A percentile compares a stretch with the other conserved stretches of the same genome.
Evolutionary conservation across 805 yeast genomes (phyloP).

Genomic region (Pichia insulana): DNA sequence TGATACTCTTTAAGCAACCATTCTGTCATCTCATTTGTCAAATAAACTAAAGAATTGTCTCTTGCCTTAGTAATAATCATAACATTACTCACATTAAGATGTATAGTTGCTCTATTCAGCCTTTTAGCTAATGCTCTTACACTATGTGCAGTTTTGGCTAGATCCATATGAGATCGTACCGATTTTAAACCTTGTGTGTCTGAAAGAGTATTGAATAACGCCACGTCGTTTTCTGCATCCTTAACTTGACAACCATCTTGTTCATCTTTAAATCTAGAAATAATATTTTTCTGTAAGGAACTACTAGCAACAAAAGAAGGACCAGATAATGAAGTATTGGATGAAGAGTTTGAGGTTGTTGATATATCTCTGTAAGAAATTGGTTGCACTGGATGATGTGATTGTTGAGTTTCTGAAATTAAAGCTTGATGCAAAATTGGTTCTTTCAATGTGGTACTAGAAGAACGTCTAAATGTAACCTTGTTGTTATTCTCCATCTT

Average conservation of each 20-base stretch:
- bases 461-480: slow-evolving; percentile 1
- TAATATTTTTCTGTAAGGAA: neutral
- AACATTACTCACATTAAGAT: slow-evolving; percentile 58
- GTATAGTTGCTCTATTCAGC: slow-evolving; percentile 60
- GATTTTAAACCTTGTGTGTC: slow-evolving; percentile 33
- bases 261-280: neutral
- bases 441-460: slow-evolving; percentile 1
- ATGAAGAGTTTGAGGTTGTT: neutral
- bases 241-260: neutral
- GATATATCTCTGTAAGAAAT: neutral
- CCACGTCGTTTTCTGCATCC: slow-evolving; percentile 5
- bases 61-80: slow-evolving; percentile 87
- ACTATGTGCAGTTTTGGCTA: slow-evolving; percentile 76
- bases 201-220: slow-evolving; percentile 5
- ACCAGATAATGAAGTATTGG: neutral
- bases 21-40: slow-evolving; percentile 72
- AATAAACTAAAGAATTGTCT: slow-evolving; percentile 65
- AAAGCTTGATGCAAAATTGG: slow-evolving; percentile 8
- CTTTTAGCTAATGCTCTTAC: slow-evolving; percentile 69
- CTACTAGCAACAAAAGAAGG: neutral
- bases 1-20: slow-evolving; percentile 48
- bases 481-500: neutral
- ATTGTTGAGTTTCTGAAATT: slow-evolving; percentile 1
- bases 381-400: neutral
- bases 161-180: slow-evolving; percentile 62